Conservation (phyloP, 73 alveolate genomes). For the Tetrahymena borealis region DNA sequence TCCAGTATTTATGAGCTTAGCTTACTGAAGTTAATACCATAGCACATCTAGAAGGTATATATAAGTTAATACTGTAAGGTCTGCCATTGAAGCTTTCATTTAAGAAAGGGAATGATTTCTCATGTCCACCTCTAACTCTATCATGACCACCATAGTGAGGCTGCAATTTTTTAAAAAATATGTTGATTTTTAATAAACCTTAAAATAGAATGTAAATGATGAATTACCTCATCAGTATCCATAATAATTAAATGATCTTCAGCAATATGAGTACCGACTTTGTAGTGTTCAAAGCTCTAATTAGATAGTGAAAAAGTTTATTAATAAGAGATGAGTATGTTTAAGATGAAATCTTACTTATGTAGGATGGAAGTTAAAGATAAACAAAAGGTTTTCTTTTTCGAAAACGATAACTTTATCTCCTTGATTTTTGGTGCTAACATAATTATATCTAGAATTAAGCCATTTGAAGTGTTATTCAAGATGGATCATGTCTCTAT, state of each 20-base stretch:
- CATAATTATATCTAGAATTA: conserved; percentile 63
- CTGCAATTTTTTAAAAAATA: neutral
- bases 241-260: conserved; percentile 78
- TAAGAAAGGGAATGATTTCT: conserved; percentile 66
- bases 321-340: too few species aligned
- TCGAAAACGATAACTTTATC: conserved; percentile 90
- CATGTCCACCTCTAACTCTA: conserved; percentile 78
- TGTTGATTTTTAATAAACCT: neutral
- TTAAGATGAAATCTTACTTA: conserved; percentile 50
- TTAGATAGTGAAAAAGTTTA: neutral
- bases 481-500: conserved; percentile 35
- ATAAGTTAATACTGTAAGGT: conserved; percentile 64
- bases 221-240: conserved; percentile 81
- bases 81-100: conserved; percentile 59
- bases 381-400: conserved; percentile 85
- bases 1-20: neutral
- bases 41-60: conserved; percentile 81
- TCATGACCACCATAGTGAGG: conserved; percentile 83
- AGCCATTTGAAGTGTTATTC: conserved; percentile 54
- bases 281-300: conserved; percentile 80
- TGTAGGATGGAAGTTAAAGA: conserved; percentile 96
- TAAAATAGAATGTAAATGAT: neutral
- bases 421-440: conserved; percentile 74
- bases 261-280: conserved; percentile 85
- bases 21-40: conserved; percentile 44